Percentiles rank a stretch among this genome's conserved stretches.
Conservation (phyloP, 169 alveolate genomes). For the Cyclospora cayetanensis region DNA sequence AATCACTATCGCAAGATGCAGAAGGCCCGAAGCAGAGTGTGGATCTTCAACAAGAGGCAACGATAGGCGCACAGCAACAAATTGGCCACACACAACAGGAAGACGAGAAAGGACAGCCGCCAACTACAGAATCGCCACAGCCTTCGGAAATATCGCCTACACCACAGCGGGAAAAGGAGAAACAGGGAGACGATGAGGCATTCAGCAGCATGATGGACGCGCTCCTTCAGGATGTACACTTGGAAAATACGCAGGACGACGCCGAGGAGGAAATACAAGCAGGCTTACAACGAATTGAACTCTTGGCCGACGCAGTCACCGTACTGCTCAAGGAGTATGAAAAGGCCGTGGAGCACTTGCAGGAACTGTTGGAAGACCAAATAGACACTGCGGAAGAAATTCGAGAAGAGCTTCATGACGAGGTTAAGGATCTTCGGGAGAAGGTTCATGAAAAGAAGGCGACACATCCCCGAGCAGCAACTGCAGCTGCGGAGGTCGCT, state of each 20-base stretch:
- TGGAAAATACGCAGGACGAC: not conserved
- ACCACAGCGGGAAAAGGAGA: not conserved
- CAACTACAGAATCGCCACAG: no score
- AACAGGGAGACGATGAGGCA: not conserved
- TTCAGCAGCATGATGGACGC: not conserved
- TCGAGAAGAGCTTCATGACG: slow-evolving; percentile 25
- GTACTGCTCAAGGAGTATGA: slow-evolving; percentile 42
- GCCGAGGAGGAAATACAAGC: slow-evolving; percentile 19
- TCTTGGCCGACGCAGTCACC: slow-evolving; percentile 60
- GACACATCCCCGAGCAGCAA: not conserved
- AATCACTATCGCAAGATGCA: no score
- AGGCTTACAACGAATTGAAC: slow-evolving; percentile 44
- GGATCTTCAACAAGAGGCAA: no score
- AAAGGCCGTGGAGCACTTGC: slow-evolving; percentile 39
- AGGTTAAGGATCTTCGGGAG: not conserved
- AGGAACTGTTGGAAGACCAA: slow-evolving; percentile 42
- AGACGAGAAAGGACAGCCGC: no score
- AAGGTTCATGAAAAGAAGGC: slow-evolving; percentile 20
- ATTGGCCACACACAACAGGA: no score
- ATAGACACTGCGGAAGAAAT: slow-evolving; percentile 42
- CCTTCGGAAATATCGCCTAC: no score
- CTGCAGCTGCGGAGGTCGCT: slow-evolving; percentile 55
- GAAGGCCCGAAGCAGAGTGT: no score
- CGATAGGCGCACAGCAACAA: no score
- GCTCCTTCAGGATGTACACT: not conserved